Percentiles rank a stretch among this genome's conserved stretches.
phyloP scores from a whole-genome alignment of 2,329 filamentous ascomycete species.

The Fusarium guadeloupense region DNA sequence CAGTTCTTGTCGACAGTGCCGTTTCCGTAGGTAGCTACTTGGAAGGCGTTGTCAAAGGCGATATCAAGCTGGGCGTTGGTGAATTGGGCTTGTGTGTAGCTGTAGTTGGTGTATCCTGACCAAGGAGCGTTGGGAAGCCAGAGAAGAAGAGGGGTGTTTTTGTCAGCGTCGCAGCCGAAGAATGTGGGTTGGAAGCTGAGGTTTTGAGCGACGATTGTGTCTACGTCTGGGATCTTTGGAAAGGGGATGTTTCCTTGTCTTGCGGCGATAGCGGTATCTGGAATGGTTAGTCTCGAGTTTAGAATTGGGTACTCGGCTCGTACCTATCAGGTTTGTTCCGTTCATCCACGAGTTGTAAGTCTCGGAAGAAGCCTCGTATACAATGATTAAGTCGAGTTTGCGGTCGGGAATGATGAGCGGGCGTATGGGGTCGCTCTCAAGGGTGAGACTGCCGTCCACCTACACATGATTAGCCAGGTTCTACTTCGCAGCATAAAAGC shows the following conservation, averaged over 20 bases:
- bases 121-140: slow-evolving; percentile 46
- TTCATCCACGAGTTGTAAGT: slow-evolving; percentile 41
- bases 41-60: slow-evolving; percentile 72
- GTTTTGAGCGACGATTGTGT: slow-evolving; percentile 41
- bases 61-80: slow-evolving; percentile 38
- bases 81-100: slow-evolving; percentile 37
- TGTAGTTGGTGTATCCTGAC: slow-evolving; percentile 43
- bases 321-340: slow-evolving; percentile 42
- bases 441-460: slow-evolving; percentile 46
- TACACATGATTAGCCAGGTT: not conserved
- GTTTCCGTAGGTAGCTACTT: slow-evolving; percentile 82
- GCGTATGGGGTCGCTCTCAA: slow-evolving; percentile 45
- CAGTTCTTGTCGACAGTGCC: slow-evolving; percentile 74
- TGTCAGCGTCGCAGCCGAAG: slow-evolving; percentile 41
- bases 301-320: fast-evolving
- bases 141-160: slow-evolving; percentile 38
- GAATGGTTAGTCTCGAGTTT: not conserved
- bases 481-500: fast-evolving
- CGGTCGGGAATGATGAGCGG: slow-evolving; percentile 44
- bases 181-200: slow-evolving; percentile 43
- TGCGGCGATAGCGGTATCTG: slow-evolving; percentile 33
- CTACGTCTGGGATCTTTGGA: slow-evolving; percentile 40
- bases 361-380: slow-evolving; percentile 46
- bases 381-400: slow-evolving; percentile 44
- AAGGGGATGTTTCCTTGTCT: slow-evolving; percentile 41